Base-by-base conservation (phyloP, 164 flowering plant genomes). In the Aristolochia contorta region DNA sequence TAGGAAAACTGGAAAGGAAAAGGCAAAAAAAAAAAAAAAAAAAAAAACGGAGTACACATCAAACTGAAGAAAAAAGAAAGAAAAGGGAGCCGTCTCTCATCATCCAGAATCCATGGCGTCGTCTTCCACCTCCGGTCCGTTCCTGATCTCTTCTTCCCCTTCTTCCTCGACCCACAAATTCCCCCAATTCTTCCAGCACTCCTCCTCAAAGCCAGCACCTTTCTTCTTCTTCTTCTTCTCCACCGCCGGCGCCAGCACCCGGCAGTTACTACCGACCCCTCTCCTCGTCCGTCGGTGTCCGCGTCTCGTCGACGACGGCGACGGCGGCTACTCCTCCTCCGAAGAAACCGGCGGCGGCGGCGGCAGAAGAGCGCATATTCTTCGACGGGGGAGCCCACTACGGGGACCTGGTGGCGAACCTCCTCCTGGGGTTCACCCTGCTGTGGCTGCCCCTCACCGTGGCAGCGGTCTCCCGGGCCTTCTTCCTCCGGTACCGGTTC, bases 311-410 rank as follows among this genome's bases (percentile, higher is more conserved):
- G 49, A 77, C 85, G 27, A 62, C 85, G n/a, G n/a, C n/a, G n/a
- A n/a, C 69, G 12, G 12, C 43, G 65, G 76, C 78, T 71, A 77
- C 49, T 53, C 82, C 71, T 22, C 82, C 56, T 47, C 75, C 63
- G 22, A 71, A 67, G 24, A 56, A 57, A 24, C 80, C 71, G 6
- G 24, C 56, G 51, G 27, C 45, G 20, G 24, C 30, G 13, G 27
- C 71, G 14, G 25, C 71, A 25, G 50, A 76, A 58, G 96, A 89
- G 66, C 81, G 75, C 59, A 65, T 86, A 61, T 89, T 80, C 71
- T 89, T 89, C 77, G 98, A 89, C 60, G 96, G 98, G 13, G 98
- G 98, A 22, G 96, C 98, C 23, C 98, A 92, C 75, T 87, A 86
- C 69, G 98, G 96, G 2, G 97, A 92, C 73, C 79, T 92, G 4